Evolutionary conservation across 345 rosid species (phyloP).

Genomic region (Heritiera littoralis): DNA sequence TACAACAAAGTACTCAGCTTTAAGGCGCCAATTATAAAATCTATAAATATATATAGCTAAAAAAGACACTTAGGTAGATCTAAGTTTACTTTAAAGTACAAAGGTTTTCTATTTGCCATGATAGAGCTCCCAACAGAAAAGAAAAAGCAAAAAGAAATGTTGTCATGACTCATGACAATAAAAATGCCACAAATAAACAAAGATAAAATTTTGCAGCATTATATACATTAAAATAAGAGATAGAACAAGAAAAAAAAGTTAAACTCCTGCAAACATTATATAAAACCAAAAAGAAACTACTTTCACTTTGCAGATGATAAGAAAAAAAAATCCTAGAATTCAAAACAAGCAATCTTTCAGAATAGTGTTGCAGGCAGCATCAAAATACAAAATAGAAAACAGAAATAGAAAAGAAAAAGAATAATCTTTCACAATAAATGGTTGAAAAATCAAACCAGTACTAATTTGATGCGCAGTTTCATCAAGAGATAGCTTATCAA

Average conservation of each 20-base stretch:
- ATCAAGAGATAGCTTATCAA: slow-evolving; percentile 36
- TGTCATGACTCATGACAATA: neutral
- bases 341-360: slow-evolving; percentile 6
- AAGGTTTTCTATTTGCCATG: no score
- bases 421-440: neutral
- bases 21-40: no score
- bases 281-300: no score
- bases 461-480: slow-evolving; percentile 89
- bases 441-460: slow-evolving; percentile 45
- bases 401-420: no score
- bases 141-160: neutral
- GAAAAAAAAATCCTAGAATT: neutral
- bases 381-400: neutral
- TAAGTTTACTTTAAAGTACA: no score
- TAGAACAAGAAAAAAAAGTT: neutral
- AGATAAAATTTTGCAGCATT: neutral
- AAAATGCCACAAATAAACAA: neutral
- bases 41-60: no score
- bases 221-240: neutral
- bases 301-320: no score
- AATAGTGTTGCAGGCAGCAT: neutral
- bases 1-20: neutral
- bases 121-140: neutral
- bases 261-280: neutral
- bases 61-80: no score